Conservation (phyloP, 2,329 filamentous ascomycete genomes). For the Trichoderma cornu-damae region DNA sequence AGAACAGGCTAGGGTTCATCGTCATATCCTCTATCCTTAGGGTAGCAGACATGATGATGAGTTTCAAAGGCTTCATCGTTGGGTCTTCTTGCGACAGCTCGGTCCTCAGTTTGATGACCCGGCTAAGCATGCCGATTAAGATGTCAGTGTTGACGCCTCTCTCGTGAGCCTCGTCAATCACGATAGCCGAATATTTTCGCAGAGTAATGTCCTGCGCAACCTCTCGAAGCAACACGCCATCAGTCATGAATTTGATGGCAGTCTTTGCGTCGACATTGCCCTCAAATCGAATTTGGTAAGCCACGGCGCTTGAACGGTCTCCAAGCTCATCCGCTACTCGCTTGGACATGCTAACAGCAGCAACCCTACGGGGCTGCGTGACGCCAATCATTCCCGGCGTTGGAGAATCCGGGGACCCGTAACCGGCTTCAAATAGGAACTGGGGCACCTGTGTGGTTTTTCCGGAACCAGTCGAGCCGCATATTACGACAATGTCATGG, state of each 20-base stretch:
- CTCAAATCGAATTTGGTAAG: conserved; percentile 94
- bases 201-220: conserved; percentile 84
- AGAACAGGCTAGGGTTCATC: conserved; percentile 75
- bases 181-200: conserved; percentile 83
- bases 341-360: conserved; percentile 93
- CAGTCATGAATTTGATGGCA: conserved; percentile 97
- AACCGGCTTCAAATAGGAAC: conserved; percentile 91
- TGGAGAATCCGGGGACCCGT: conserved; percentile 69
- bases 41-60: conserved; percentile 98
- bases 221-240: conserved; percentile 89
- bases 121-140: conserved; percentile 92
- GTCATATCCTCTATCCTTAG: conserved; percentile 86
- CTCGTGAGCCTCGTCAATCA: conserved; percentile 97
- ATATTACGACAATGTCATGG: conserved; percentile 83
- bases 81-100: conserved; percentile 68
- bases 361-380: conserved; percentile 90
- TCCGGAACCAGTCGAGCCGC: conserved; percentile 91
- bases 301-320: conserved; percentile 68
- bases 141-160: conserved; percentile 97
- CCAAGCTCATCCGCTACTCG: conserved; percentile 84
- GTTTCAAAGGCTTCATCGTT: conserved; percentile 71
- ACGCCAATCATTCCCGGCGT: conserved; percentile 91
- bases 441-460: conserved; percentile 98
- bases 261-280: conserved; percentile 74
- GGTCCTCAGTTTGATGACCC: conserved; percentile 78